Conservation (phyloP, 345 rosid species). For the Boechera divaricarpa region DNA sequence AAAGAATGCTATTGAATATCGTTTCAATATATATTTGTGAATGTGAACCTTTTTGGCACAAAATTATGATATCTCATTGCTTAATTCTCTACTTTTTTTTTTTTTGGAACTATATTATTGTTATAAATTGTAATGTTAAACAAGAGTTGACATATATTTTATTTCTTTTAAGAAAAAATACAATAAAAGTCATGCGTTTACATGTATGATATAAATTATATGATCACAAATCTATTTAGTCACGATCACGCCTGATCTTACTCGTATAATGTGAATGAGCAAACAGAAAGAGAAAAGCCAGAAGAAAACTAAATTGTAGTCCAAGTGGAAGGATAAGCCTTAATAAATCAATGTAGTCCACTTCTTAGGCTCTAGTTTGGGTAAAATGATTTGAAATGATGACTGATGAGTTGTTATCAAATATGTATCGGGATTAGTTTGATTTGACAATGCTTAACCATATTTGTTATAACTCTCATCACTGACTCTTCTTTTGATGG, state of each 20-base stretch:
- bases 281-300: too few relatives aligned
- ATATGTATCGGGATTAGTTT: not conserved
- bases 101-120: not conserved
- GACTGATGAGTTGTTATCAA: conserved; percentile 13
- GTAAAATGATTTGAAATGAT: not conserved
- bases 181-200: not conserved
- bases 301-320: too few relatives aligned
- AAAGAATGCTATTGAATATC: not conserved
- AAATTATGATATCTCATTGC: not conserved
- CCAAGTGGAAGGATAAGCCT: too few relatives aligned
- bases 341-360: too few relatives aligned
- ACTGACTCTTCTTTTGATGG: not conserved
- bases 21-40: not conserved
- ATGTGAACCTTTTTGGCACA: not conserved
- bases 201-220: too few relatives aligned
- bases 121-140: not conserved
- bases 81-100: not conserved
- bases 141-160: not conserved
- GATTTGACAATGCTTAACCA: conserved; percentile 11
- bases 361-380: too few relatives aligned
- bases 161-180: not conserved
- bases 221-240: too few relatives aligned
- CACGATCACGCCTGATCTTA: too few relatives aligned
- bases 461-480: not conserved
- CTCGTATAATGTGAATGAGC: too few relatives aligned